A percentile compares a stretch with the other conserved stretches of the same genome.
phyloP scores from a whole-genome alignment of 192 early-diverging fungal species.

The Backusella tarrabulga region DNA sequence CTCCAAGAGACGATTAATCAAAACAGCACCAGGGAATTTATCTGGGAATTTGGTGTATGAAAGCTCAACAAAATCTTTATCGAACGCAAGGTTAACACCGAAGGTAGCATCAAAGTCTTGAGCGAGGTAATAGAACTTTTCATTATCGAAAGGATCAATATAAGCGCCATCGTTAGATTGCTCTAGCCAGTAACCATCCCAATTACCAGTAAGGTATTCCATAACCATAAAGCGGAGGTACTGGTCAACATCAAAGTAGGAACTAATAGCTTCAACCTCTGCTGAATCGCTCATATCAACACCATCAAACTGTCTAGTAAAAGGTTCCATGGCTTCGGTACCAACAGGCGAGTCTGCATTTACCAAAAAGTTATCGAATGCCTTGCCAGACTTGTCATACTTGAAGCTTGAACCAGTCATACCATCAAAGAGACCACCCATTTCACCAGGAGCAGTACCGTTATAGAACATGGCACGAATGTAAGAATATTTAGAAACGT shows the following conservation, averaged over 20 bases:
- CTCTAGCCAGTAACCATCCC: conserved; percentile 49
- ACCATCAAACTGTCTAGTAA: conserved; percentile 22
- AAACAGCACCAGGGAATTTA: conserved; percentile 31
- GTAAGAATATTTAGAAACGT: conserved; percentile 43
- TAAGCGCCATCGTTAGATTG: conserved; percentile 48
- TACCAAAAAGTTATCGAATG: conserved; percentile 29
- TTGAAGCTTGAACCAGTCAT: conserved; percentile 42
- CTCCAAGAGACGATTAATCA: conserved; percentile 48
- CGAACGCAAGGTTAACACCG: conserved; percentile 40
- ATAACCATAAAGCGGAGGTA: conserved; percentile 48
- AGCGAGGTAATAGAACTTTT: conserved; percentile 41
- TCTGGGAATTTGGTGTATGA: conserved; percentile 38
- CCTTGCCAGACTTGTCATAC: conserved; percentile 27
- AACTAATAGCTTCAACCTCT: conserved; percentile 25
- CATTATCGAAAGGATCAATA: conserved; percentile 33
- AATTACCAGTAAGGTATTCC: conserved; percentile 45
- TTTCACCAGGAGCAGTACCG: conserved; percentile 27
- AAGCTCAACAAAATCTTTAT: conserved; percentile 12
- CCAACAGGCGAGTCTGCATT: conserved; percentile 32
- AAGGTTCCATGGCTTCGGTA: conserved; percentile 21
- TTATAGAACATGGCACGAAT: conserved; percentile 40
- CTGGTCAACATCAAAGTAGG: conserved; percentile 36
- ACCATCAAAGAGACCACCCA: conserved; percentile 47
- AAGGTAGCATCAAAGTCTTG: conserved; percentile 54
- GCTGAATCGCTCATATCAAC: conserved; percentile 29